phyloP scores from a whole-genome alignment of 495 filamentous ascomycete species.

The Penicillium flavigenum region DNA sequence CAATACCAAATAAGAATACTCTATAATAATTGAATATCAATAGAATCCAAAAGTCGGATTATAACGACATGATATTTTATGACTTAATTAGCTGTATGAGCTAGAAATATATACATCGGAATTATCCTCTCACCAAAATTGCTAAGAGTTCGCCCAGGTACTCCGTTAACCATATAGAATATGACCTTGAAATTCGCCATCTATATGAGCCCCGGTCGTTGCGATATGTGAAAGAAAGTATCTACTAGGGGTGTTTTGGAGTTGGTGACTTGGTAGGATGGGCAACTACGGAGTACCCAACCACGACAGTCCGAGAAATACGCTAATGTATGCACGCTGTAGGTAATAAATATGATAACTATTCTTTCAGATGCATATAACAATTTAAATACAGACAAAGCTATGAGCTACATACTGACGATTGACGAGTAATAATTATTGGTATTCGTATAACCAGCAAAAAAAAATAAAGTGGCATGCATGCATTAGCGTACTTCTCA shows the following conservation, averaged over 20 bases:
- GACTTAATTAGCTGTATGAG: background rate
- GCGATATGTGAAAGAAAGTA: background rate
- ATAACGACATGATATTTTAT: background rate
- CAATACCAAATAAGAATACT: conserved; percentile 2
- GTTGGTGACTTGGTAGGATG: background rate
- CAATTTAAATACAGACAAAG: too few relatives aligned
- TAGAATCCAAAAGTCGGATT: background rate
- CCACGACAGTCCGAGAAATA: background rate
- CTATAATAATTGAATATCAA: background rate
- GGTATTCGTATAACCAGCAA: too few relatives aligned
- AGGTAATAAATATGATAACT: background rate
- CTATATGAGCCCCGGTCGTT: background rate
- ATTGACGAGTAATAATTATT: background rate
- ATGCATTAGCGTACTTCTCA: too few relatives aligned
- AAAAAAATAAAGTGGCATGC: too few relatives aligned
- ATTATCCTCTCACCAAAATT: background rate
- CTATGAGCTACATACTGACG: background rate
- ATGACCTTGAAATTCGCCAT: background rate
- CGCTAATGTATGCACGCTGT: too few relatives aligned
- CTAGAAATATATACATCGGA: background rate
- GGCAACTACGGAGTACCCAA: background rate
- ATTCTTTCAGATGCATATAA: background rate
- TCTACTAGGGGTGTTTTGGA: background rate
- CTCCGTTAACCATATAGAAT: background rate
- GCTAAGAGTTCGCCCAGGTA: background rate